A percentile compares a stretch with the other conserved stretches of the same genome.
These are phyloP conservation scores for Closterium sp. DNA, from an alignment of 139 green algal species.

Conservation along the genomic window DNA sequence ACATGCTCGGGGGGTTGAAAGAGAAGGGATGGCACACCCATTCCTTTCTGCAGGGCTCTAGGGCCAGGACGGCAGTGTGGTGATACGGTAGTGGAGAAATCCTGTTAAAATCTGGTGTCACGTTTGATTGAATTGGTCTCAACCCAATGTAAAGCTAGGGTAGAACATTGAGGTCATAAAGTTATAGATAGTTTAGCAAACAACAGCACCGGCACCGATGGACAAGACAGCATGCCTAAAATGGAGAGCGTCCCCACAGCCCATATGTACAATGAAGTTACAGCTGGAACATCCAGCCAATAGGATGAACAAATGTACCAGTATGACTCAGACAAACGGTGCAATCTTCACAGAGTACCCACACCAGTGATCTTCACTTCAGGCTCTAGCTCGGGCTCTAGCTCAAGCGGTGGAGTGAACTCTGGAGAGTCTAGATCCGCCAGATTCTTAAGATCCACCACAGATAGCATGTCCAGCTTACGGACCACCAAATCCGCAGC, in stretches of 20 bases:
- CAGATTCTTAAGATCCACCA: slow-evolving; percentile 93
- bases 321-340: background rate
- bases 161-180: too few relatives aligned
- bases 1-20: slow-evolving; percentile 26
- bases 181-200: too few relatives aligned
- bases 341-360: background rate
- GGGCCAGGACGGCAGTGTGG: background rate
- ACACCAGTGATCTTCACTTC: background rate
- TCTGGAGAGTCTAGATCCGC: slow-evolving; percentile 74
- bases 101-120: too few relatives aligned
- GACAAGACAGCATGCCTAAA: background rate
- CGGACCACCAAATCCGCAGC: slow-evolving; percentile 86
- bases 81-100: too few relatives aligned
- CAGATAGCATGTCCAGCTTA: slow-evolving; percentile 71
- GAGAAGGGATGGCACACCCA: slow-evolving; percentile 44
- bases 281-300: background rate
- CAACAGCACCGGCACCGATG: too few relatives aligned
- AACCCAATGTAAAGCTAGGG: too few relatives aligned
- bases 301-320: background rate
- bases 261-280: background rate
- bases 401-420: slow-evolving; percentile 52
- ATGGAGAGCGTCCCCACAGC: too few relatives aligned
- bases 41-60: slow-evolving; percentile 20
- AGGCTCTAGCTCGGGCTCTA: slow-evolving; percentile 8
- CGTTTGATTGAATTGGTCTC: too few relatives aligned